Evolutionary conservation across 2,329 filamentous ascomycete genomes (phyloP), one percentile per base, ranked within the genome.

Genomic region (Remersonia thermophila): DNA sequence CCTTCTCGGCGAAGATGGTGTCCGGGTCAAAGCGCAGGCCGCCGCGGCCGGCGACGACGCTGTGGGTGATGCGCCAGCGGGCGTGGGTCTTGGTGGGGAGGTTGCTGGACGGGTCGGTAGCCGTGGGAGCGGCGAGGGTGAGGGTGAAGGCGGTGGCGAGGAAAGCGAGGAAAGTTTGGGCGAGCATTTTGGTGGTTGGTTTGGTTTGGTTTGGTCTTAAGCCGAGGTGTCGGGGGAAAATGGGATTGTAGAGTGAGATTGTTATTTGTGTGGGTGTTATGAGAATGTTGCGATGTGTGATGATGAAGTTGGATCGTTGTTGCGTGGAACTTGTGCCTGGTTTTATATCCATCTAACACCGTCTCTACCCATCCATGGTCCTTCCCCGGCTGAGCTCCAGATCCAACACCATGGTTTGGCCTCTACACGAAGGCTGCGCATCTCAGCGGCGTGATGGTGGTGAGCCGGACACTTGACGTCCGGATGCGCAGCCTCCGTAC

Each of bases 21-120:
- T 66, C 57, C 1, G 71, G 71, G 35, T 63, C 58, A 54, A 73
- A 74, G 34, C 49, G 48, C 27, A 73, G 59, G 32, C 62, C 62
- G 18, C 53, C 57, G 4, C 55, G 58, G 38, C 64, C 65, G 35
- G 60, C 65, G n/a, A 61, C 56, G 30, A 67, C 60, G 2, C 57
- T 57, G 58, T 67, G 62, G 1, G 64, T 67, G 16, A 60, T 55
- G 11, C 60, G 57, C 1, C 60, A 61, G 34, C 54, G 51, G 5
- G 50, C 17, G 25, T 51, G 51, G n/a, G 59, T 61, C 40, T 44
- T 49, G 39, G 60, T 52, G 29, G 54, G 49, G 5, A 30, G 25
- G 14, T 47, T 44, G 30, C 43, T 47, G 8, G 55, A 57, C 26
- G 48, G 16, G 52, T 52, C 27, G 54, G 51, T 23, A 17, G 51